Conservation (phyloP, 2,329 filamentous ascomycete species). For the Paraphoma sp. region DNA sequence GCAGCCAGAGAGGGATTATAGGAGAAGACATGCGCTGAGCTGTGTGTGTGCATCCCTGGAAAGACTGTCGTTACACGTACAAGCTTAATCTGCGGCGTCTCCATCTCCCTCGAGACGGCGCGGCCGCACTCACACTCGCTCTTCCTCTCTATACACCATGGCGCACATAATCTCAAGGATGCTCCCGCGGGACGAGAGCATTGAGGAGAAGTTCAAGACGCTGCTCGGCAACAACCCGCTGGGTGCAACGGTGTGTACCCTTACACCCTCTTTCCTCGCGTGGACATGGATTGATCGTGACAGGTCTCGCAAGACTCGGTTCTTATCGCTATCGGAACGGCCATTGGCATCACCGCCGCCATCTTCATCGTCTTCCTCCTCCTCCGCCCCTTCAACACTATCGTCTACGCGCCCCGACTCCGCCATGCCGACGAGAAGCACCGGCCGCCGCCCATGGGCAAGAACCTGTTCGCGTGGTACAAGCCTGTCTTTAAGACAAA, state of each 20-base stretch:
- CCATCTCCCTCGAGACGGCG: background rate
- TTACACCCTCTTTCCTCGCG: background rate
- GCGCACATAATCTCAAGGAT: slow-evolving; percentile 16
- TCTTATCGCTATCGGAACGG: slow-evolving; percentile 80
- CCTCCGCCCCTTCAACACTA: slow-evolving; percentile 86
- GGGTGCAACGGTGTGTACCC: slow-evolving; percentile 25
- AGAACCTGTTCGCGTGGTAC: slow-evolving; percentile 88
- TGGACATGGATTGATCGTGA: slow-evolving; percentile 17
- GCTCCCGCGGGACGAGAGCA: slow-evolving; percentile 37
- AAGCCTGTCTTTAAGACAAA: slow-evolving; percentile 77
- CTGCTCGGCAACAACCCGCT: slow-evolving; percentile 41
- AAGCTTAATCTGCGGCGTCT: slow-evolving; percentile 3
- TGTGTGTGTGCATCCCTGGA: slow-evolving; percentile 1
- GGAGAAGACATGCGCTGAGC: slow-evolving; percentile 11
- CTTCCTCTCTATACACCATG: slow-evolving; percentile 23
- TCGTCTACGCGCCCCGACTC: slow-evolving; percentile 92
- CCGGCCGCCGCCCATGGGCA: slow-evolving; percentile 83
- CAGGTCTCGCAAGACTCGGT: slow-evolving; percentile 69
- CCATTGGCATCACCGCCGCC: slow-evolving; percentile 74
- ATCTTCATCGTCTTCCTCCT: slow-evolving; percentile 86
- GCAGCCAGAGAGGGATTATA: slow-evolving; percentile 1
- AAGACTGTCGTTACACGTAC: slow-evolving; percentile 7
- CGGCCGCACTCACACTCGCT: slow-evolving; percentile 10
- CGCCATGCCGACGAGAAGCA: slow-evolving; percentile 93
- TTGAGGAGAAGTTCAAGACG: slow-evolving; percentile 38